These are phyloP conservation scores for Apiospora arundinis DNA, from an alignment of 2,329 filamentous ascomycete species.

Conservation along the genomic window DNA sequence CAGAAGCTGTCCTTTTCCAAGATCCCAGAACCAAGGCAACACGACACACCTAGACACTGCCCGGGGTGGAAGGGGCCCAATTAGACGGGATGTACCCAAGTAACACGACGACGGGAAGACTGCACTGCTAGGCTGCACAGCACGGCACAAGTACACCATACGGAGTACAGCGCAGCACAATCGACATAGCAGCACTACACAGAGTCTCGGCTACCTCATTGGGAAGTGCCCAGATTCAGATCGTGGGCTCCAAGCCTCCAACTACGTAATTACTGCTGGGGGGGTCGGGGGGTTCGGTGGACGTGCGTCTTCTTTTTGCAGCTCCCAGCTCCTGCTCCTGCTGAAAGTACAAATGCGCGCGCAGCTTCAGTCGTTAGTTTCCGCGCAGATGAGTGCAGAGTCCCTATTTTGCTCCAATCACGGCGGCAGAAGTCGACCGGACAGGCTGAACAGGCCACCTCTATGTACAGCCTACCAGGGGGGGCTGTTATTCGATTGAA, in stretches of 20 bases:
- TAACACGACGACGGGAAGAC: not conserved
- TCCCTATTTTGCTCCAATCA: conserved; percentile 11
- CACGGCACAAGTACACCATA: not conserved
- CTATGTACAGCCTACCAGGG: not conserved
- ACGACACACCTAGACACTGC: not conserved
- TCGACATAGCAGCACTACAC: not conserved
- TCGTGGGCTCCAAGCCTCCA: conserved; percentile 10
- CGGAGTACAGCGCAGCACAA: not conserved
- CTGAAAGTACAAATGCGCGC: not conserved
- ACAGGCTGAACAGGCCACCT: not conserved
- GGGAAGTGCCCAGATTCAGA: conserved; percentile 12
- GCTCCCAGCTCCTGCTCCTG: no score
- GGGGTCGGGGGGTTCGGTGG: not conserved
- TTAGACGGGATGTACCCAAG: conserved; percentile 6
- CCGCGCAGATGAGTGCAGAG: not conserved
- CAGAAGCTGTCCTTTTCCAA: conserved; percentile 15
- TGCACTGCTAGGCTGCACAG: not conserved
- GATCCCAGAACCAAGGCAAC: not conserved
- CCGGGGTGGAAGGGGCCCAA: not conserved
- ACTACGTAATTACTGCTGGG: not conserved
- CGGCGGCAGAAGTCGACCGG: not conserved
- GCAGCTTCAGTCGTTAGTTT: not conserved
- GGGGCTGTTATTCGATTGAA: not conserved
- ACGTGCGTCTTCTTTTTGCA: not conserved
- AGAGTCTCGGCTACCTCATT: conserved; percentile 17